Conservation (phyloP, 208 protist genomes). For the Leptomonas seymouri region DNA sequence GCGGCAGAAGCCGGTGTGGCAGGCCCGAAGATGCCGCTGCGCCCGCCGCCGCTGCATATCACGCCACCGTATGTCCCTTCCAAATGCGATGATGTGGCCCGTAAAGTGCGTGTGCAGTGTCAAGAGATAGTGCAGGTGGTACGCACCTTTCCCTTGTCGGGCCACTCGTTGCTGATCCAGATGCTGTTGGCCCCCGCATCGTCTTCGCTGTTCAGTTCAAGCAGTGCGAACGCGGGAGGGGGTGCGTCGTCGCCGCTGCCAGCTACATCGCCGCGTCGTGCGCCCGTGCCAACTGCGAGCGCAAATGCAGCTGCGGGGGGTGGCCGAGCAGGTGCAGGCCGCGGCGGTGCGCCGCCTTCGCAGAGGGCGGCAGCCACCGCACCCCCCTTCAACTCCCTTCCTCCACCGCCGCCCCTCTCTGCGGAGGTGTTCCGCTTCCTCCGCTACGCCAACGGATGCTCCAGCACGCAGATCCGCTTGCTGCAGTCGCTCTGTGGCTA, state of each 20-base stretch:
- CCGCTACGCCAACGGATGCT: constrained; percentile 81
- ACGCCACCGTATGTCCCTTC: constrained; percentile 36
- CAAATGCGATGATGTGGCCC: constrained; percentile 59
- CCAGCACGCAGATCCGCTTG: constrained; percentile 51
- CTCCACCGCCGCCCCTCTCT: constrained; percentile 32
- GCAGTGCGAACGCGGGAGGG: not conserved
- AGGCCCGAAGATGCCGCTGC: constrained; percentile 13
- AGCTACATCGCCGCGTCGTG: not conserved
- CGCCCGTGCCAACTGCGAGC: not conserved
- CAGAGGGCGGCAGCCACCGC: not conserved
- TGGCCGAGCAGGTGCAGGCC: not conserved
- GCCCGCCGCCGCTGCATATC: constrained; percentile 18
- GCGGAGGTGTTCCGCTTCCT: constrained; percentile 73
- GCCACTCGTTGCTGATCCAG: constrained; percentile 65
- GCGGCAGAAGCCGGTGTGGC: not conserved
- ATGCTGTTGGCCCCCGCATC: constrained; percentile 71
- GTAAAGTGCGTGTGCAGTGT: constrained; percentile 50
- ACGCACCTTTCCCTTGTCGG: constrained; percentile 42
- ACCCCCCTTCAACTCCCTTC: constrained; percentile 1
- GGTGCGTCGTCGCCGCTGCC: constrained; percentile 6
- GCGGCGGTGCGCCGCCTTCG: not conserved
- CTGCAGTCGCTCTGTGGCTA: constrained; percentile 66
- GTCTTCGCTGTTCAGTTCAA: constrained; percentile 49
- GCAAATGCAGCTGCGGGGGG: not conserved
- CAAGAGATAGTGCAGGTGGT: constrained; percentile 51